Conservation (phyloP, 768 basidiomycete species). For the Collybia mongolica region DNA sequence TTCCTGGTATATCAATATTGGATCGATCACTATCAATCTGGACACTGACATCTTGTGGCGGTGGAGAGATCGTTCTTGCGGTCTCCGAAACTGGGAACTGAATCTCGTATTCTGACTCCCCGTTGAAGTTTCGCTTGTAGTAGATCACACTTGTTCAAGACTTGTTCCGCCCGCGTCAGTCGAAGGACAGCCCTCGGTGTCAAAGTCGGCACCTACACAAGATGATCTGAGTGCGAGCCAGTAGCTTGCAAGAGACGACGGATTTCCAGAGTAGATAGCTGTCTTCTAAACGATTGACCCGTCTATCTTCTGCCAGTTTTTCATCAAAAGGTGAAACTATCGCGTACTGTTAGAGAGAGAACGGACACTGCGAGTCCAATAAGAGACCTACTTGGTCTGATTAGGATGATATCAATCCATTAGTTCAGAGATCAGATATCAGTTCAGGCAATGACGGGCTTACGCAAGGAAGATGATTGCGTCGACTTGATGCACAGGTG, state of each 20-base stretch:
- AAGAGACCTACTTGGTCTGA: slow-evolving; percentile 39
- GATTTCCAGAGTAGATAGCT: slow-evolving; percentile 75
- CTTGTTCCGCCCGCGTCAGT: slow-evolving; percentile 17
- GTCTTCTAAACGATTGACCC: slow-evolving; percentile 75
- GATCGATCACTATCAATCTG: slow-evolving; percentile 2
- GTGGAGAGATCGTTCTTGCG: slow-evolving; percentile 68
- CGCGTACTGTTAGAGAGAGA: slow-evolving; percentile 12
- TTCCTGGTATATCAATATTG: slow-evolving; percentile 2
- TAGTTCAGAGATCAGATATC: background rate
- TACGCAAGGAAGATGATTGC: slow-evolving; percentile 83
- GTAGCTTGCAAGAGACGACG: slow-evolving; percentile 67
- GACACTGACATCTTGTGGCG: slow-evolving; percentile 64
- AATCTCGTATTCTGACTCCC: slow-evolving; percentile 64
- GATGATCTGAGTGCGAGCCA: slow-evolving; percentile 56
- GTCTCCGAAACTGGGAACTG: slow-evolving; percentile 72
- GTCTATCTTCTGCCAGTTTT: slow-evolving; percentile 65
- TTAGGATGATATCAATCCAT: background rate
- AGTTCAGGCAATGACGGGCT: slow-evolving; percentile 16
- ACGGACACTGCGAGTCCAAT: background rate
- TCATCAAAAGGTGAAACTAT: slow-evolving; percentile 82
- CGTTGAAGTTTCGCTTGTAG: slow-evolving; percentile 70
- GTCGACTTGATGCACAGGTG: slow-evolving; percentile 42
- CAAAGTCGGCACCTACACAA: slow-evolving; percentile 31
- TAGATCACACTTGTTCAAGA: slow-evolving; percentile 73
- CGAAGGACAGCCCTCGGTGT: no score